Conservation (phyloP, 306 rosid species). For the Lablab purpureus region DNA sequence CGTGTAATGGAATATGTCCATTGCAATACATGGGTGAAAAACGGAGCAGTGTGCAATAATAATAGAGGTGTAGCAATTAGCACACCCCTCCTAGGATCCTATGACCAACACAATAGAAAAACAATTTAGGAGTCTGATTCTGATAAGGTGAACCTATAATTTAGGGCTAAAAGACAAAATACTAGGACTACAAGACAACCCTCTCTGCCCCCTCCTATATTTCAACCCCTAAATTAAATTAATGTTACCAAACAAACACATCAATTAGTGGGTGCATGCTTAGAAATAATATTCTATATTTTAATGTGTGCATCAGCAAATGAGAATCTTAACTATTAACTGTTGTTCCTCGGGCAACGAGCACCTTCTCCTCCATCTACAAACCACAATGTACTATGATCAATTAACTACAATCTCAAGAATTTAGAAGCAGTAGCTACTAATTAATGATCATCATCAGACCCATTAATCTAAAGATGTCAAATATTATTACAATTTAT, state of each 20-base stretch:
- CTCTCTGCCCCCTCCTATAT: constrained; percentile 32
- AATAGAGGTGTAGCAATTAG: constrained; percentile 24
- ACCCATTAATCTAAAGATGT: not conserved
- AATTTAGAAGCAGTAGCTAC: not conserved
- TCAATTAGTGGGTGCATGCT: constrained; percentile 46
- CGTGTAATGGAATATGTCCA: constrained; percentile 36
- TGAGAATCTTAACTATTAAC: constrained; percentile 64
- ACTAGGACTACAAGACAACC: constrained; percentile 39
- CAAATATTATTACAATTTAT: not conserved
- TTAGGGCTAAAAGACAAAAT: constrained; percentile 50
- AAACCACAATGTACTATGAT: not conserved
- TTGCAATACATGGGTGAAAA: constrained; percentile 20
- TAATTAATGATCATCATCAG: not conserved
- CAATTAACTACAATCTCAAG: not conserved
- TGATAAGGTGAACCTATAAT: constrained; percentile 49
- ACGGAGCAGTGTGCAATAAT: constrained; percentile 28
- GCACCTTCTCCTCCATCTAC: constrained; percentile 45
- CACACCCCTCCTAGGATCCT: constrained; percentile 50
- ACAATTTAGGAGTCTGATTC: constrained; percentile 38
- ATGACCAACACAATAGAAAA: constrained; percentile 48
- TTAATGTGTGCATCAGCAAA: not conserved
- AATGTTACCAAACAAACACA: constrained; percentile 27
- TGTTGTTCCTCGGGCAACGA: constrained; percentile 56
- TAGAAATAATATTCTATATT: constrained; percentile 9
- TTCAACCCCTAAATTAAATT: constrained; percentile 44